These are phyloP conservation scores for Pichiaceae sp. DNA, from an alignment of 1,139 yeast genomes.

Conservation along the genomic window DNA sequence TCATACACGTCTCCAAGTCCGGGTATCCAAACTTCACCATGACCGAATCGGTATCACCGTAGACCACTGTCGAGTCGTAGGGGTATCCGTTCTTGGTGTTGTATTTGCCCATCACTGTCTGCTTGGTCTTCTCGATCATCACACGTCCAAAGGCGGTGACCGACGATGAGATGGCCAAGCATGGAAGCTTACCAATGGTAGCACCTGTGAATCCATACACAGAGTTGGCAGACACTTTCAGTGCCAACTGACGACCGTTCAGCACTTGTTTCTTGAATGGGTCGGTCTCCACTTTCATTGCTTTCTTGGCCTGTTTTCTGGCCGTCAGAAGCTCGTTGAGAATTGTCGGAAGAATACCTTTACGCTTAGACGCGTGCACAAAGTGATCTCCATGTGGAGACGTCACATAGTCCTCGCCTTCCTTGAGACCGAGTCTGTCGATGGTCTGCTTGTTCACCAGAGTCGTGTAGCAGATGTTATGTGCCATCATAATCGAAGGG, in stretches of 20 bases:
- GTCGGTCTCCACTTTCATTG: constrained; percentile 85
- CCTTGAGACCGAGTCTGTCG: constrained; percentile 50
- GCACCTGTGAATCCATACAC: constrained; percentile 99
- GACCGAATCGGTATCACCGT: constrained; percentile 99
- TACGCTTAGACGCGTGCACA: constrained; percentile 61
- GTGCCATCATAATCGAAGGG: constrained; percentile 99
- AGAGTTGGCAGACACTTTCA: constrained; percentile 94
- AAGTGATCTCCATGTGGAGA: constrained; percentile 94
- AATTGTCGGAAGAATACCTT: constrained; percentile 89
- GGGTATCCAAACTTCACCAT: constrained; percentile 93
- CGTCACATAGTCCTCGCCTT: constrained; percentile 69
- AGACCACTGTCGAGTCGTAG: constrained; percentile 82
- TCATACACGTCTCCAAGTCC: constrained; percentile 84
- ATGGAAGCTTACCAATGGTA: constrained; percentile 92
- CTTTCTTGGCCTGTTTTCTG: constrained; percentile 87
- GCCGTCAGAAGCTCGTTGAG: constrained; percentile 82
- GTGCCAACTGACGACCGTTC: constrained; percentile 94
- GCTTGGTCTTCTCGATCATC: constrained; percentile 91
- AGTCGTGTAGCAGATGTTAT: constrained; percentile 92
- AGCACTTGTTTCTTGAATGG: constrained; percentile 90
- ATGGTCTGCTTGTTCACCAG: constrained; percentile 64
- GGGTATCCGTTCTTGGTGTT: constrained; percentile 72
- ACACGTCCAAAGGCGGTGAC: constrained; percentile 94
- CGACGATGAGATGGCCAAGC: constrained; percentile 92
- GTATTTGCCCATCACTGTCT: constrained; percentile 74